A percentile compares a stretch with the other conserved stretches of the same genome.
These are phyloP conservation scores for Fusarium xylarioides DNA, from an alignment of 2,329 filamentous ascomycete species.

Conservation along the genomic window DNA sequence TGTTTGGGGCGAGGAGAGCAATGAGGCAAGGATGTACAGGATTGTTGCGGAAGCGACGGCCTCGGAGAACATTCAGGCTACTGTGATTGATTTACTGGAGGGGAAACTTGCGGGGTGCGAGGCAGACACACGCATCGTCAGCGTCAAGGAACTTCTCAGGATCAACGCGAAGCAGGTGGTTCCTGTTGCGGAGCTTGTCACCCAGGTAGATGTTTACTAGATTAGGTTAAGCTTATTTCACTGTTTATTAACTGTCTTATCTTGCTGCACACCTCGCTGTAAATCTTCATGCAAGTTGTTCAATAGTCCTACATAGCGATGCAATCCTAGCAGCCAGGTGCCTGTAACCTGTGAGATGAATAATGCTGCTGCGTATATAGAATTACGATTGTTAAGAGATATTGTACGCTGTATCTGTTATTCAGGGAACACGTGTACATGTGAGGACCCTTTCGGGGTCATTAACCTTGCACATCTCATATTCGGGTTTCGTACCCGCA, in stretches of 20 bases:
- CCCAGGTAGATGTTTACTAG: background rate
- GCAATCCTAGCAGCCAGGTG: background rate
- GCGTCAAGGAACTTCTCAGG: slow-evolving; percentile 1
- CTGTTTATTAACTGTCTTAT: background rate
- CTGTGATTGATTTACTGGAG: background rate
- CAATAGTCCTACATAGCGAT: fast-evolving
- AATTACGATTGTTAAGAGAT: fast-evolving
- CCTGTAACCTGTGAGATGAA: background rate
- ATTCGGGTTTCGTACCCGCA: background rate
- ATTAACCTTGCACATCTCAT: background rate
- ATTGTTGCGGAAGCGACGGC: background rate
- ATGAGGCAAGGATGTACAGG: background rate
- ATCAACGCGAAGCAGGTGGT: slow-evolving; percentile 4
- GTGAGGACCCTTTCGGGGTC: background rate
- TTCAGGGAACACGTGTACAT: background rate
- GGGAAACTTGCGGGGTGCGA: background rate
- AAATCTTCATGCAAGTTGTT: background rate
- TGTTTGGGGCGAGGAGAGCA: slow-evolving; percentile 1
- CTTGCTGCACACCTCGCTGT: fast-evolving
- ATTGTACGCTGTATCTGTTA: fast-evolving
- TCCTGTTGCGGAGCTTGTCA: background rate
- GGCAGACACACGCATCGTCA: slow-evolving; percentile 3
- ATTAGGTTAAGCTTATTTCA: background rate
- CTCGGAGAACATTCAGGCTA: slow-evolving; percentile 1
- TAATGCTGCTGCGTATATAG: background rate